Base-by-base conservation (phyloP, 805 yeast genomes). In the Yarrowia sp. region DNA sequence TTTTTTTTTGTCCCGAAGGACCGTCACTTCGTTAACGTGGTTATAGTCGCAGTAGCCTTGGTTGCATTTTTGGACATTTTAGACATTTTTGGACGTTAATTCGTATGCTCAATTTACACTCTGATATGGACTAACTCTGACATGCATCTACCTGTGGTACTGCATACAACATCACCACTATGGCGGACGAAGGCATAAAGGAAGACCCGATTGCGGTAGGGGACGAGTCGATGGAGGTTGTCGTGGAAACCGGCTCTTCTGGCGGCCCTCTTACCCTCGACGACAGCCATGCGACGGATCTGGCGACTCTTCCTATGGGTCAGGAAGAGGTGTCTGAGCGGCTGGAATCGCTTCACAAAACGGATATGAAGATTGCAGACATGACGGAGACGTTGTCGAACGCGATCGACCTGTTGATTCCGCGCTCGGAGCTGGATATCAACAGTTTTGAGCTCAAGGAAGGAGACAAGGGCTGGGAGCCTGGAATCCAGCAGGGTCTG, bases 271-370 rank as follows among this genome's bases (percentile, higher is more conserved):
- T 54, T 14, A 38, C 46, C 21, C 10, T 54, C 17, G 61, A 54
- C 19, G 35, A 54, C 33, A 38, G 61, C 14, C 61, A 54, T 17
- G 26, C 33, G n/a, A 54, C 46, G 3, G 61, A 54, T 38, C 46
- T 54, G 17, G 61, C 61, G 3, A 54, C 61, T 2, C 40, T 54
- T 9, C 73, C 73, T 4, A 70, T 71, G 71, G 66, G 67, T 19
- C 62, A 59, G 1, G 67, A 67, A 9, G 74, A 71, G 40, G 72
- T 73, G 12, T 66, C 67, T 54, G 70, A 68, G 49, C 69, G 78
- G 19, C 68, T 75, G 4, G 67, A 49, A 16, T 72, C 72, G 19
- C 66, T 75, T 10, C 67, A 73, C 32, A 66, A 67, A 30, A 65
- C 74, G 6, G 78, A 75, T 49, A 48, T 62, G 63, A 68, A 66